A percentile compares a stretch with the other conserved stretches of the same genome.
phyloP scores from a whole-genome alignment of 768 basidiomycete genomes.

The Kwoniella sp. region DNA sequence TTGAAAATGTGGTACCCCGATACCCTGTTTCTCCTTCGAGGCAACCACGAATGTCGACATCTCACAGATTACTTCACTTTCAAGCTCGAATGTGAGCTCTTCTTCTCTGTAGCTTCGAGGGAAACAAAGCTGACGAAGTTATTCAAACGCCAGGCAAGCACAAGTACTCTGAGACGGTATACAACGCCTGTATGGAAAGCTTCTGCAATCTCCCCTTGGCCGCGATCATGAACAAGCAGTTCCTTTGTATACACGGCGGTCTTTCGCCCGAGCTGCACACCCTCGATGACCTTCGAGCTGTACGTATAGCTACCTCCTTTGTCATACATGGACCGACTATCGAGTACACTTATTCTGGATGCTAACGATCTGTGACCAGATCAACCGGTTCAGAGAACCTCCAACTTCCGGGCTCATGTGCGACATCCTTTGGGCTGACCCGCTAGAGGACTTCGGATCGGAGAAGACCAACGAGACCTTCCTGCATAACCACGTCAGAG shows the following conservation, averaged over 20 bases:
- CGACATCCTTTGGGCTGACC: conserved; percentile 97
- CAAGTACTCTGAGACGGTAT: conserved; percentile 95
- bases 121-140: conserved; percentile 13
- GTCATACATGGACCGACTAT: no score
- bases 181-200: conserved; percentile 97
- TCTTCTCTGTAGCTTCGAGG: not conserved
- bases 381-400: conserved; percentile 97
- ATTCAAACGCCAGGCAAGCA: conserved; percentile 87
- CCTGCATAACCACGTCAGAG: conserved; percentile 92
- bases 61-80: conserved; percentile 99
- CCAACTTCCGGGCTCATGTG: conserved; percentile 98
- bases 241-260: conserved; percentile 96
- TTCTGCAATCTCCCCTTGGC: conserved; percentile 95
- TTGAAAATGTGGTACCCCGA: conserved; percentile 99
- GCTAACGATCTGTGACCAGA: conserved; percentile 59
- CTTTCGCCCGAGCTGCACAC: conserved; percentile 93
- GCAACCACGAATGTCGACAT: conserved; percentile 98
- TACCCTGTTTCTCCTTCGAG: conserved; percentile 91
- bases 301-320: conserved; percentile 57
- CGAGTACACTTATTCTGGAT: no score
- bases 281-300: conserved; percentile 87
- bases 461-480: conserved; percentile 89
- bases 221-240: conserved; percentile 99
- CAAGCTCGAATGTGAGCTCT: conserved; percentile 87
- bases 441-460: conserved; percentile 93